Evolutionary conservation across 345 rosid genomes (phyloP).

Genomic region (Gossypium mustelinum): DNA sequence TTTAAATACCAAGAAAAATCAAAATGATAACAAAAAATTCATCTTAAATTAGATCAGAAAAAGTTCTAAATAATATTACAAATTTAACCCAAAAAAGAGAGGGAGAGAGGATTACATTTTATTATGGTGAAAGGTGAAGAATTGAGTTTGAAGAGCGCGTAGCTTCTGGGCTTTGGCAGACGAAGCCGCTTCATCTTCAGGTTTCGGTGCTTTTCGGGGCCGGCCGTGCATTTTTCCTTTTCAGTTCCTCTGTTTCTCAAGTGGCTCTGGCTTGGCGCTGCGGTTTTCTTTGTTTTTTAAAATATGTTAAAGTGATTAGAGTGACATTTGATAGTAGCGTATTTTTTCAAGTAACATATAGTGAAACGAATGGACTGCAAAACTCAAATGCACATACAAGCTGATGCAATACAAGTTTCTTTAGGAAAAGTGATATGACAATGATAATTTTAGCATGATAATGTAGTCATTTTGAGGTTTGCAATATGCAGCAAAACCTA

Average conservation of each 20-base stretch:
- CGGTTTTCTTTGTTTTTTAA: not conserved
- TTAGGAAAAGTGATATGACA: no score
- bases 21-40: not conserved
- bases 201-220: conserved; percentile 57
- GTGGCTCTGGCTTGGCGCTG: not conserved
- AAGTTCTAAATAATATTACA: not conserved
- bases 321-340: no score
- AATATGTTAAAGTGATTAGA: no score
- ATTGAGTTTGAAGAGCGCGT: conserved; percentile 58
- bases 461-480: no score
- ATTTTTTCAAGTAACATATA: no score
- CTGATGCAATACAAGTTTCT: no score
- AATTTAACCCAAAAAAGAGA: not conserved
- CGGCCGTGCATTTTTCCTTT: conserved; percentile 69
- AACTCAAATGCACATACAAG: no score
- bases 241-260: not conserved
- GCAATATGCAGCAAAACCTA: no score
- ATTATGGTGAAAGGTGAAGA: conserved; percentile 56
- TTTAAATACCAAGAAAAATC: not conserved
- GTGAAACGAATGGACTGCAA: no score
- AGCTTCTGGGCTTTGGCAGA: conserved; percentile 72
- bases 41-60: not conserved
- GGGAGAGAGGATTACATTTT: conserved; percentile 44
- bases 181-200: conserved; percentile 62
- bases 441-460: no score